Evolutionary conservation across 441 rosid genomes (phyloP).

Genomic region (Erysimum pusillum): DNA sequence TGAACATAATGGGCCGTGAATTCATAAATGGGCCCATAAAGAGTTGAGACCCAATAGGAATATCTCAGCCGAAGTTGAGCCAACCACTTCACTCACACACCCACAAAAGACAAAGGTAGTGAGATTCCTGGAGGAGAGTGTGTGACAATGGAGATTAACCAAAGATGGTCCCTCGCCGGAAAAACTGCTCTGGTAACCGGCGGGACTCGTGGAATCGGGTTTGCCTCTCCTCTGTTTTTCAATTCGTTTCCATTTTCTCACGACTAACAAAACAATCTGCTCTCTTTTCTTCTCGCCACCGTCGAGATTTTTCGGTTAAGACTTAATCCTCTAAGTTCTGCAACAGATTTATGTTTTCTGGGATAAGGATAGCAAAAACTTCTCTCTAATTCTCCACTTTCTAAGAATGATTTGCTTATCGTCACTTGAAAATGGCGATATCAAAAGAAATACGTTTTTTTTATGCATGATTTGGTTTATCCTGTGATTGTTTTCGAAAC

Average conservation of each 20-base stretch:
- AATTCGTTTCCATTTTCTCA: not conserved
- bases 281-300: no score
- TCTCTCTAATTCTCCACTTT: not conserved
- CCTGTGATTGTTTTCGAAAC: conserved; percentile 7
- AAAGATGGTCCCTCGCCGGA: conserved; percentile 65
- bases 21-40: not conserved
- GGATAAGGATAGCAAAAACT: no score
- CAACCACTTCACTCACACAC: not conserved
- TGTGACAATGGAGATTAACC: conserved; percentile 20
- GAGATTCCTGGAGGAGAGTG: conserved; percentile 26
- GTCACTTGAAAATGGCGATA: not conserved
- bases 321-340: no score
- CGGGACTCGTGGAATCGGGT: conserved; percentile 87
- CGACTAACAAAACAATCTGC: not conserved
- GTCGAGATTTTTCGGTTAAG: no score
- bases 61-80: not conserved
- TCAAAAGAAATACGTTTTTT: not conserved
- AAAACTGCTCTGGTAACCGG: conserved; percentile 75
- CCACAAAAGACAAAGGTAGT: not conserved
- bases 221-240: conserved; percentile 9
- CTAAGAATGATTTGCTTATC: not conserved
- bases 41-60: conserved; percentile 18
- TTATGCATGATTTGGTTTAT: not conserved
- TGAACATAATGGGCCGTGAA: not conserved
- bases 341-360: no score